Evolutionary conservation across 225 moss, liverwort and hornwort genomes (phyloP).

Genomic region (Marchantia polymorpha): DNA sequence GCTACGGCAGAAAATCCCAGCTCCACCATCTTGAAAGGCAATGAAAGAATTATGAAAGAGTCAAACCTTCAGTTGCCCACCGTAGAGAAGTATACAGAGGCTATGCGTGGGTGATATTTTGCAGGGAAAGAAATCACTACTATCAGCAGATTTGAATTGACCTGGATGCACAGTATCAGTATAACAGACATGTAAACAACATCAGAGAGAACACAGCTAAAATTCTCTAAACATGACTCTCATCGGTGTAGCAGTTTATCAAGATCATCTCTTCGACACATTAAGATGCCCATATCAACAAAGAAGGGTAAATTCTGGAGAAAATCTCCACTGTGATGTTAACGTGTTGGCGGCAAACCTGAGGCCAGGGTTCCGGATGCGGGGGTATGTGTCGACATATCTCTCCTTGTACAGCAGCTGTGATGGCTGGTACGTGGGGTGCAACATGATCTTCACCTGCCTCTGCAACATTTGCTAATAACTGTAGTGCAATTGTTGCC

Average conservation of each 20-base stretch:
- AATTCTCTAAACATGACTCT: no score
- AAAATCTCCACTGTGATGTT: background rate
- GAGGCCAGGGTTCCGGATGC: slow-evolving; percentile 97
- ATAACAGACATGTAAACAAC: no score
- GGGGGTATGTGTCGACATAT: slow-evolving; percentile 77
- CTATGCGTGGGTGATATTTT: no score
- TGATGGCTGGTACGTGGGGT: slow-evolving; percentile 84
- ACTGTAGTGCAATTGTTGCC: slow-evolving; percentile 79
- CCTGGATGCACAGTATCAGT: no score
- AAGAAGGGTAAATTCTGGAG: background rate
- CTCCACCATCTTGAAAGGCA: slow-evolving; percentile 67
- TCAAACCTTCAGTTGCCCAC: slow-evolving; percentile 1
- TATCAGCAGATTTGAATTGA: no score
- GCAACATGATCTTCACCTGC: slow-evolving; percentile 91
- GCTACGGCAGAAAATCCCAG: slow-evolving; percentile 82
- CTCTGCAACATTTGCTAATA: slow-evolving; percentile 87
- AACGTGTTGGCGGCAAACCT: slow-evolving; percentile 44
- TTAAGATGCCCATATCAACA: background rate
- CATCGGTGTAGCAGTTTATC: no score
- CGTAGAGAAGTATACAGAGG: no score
- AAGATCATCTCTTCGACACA: no score
- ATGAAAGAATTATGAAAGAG: background rate
- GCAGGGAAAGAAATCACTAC: no score
- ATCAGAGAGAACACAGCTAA: no score
- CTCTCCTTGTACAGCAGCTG: slow-evolving; percentile 77